These are phyloP conservation scores for Pseudogymnoascus sp. DNA, from an alignment of 2,329 filamentous ascomycete species.

Conservation along the genomic window DNA sequence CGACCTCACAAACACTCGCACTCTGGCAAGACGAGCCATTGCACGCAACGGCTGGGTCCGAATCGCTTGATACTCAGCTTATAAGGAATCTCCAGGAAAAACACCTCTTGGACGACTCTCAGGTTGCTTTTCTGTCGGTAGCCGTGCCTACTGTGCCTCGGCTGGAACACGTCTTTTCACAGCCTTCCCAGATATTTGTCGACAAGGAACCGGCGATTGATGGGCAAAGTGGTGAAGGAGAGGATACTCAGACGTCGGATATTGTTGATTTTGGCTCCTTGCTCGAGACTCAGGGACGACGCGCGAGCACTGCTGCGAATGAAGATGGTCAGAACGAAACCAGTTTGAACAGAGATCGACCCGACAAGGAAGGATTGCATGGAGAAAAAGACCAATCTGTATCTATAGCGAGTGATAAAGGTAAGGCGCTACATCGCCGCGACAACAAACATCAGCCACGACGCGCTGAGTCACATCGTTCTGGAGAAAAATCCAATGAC, in stretches of 20 bases:
- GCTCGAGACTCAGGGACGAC: neutral
- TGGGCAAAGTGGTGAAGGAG: neutral
- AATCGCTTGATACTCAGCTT: neutral
- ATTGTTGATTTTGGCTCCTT: neutral
- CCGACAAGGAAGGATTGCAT: neutral
- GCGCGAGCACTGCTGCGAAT: neutral
- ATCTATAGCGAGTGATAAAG: neutral
- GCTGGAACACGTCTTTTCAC: neutral
- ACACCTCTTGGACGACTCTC: neutral
- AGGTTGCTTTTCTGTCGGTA: neutral
- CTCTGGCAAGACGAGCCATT: slow-evolving; percentile 4
- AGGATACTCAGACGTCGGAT: neutral
- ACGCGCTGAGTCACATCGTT: neutral
- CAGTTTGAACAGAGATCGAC: neutral
- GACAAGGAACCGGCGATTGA: neutral
- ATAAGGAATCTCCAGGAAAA: neutral
- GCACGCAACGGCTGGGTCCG: neutral
- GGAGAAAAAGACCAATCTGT: too few species aligned
- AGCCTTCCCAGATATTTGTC: neutral
- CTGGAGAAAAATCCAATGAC: neutral
- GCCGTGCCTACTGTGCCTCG: neutral
- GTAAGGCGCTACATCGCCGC: neutral
- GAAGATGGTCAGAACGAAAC: neutral
- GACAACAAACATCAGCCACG: neutral
- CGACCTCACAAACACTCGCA: neutral